These are phyloP conservation scores for Syzygium aromaticum DNA, from an alignment of 345 rosid genomes.

Conservation along the genomic window DNA sequence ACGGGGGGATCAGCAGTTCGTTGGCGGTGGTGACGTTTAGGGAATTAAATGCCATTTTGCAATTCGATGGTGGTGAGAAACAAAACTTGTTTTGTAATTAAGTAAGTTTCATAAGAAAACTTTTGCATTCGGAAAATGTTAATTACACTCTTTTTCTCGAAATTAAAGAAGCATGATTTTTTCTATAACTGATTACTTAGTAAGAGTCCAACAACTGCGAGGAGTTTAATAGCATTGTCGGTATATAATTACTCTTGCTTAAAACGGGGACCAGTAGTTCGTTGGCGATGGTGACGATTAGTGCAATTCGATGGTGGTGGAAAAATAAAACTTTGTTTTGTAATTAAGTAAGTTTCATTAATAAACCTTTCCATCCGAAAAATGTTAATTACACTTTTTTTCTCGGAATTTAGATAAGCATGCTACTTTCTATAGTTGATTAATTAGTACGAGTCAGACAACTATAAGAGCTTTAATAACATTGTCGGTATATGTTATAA, in stretches of 20 bases:
- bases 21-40: not conserved
- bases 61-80: not conserved
- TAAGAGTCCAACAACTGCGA: not conserved
- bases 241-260: not conserved
- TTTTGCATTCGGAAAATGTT: not conserved
- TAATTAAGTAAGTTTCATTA: not conserved
- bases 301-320: not conserved
- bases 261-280: not conserved
- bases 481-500: not conserved
- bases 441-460: not conserved
- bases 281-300: not conserved
- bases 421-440: not conserved
- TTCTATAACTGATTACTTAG: not conserved
- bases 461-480: not conserved
- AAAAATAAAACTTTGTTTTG: not conserved
- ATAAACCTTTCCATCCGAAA: not conserved
- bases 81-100: not conserved
- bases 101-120: not conserved
- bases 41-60: not conserved
- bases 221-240: not conserved
- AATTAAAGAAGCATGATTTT: not conserved
- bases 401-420: not conserved
- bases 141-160: not conserved
- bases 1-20: not conserved
- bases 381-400: not conserved